These are phyloP conservation scores for Fomitiporia mediterranea DNA, from an alignment of 1,284 basidiomycete species.

Conservation along the genomic window DNA sequence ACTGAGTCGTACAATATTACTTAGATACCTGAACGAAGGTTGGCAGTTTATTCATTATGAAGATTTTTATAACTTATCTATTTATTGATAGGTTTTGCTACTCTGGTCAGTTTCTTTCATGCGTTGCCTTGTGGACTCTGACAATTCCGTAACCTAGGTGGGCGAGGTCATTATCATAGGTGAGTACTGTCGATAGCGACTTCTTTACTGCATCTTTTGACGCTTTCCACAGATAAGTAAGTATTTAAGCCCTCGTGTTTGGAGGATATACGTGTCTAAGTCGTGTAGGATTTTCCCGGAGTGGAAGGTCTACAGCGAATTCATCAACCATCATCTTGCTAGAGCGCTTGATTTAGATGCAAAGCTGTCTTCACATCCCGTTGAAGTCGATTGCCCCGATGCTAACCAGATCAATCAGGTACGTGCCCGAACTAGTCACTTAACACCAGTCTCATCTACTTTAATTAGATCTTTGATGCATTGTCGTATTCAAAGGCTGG, in stretches of 20 bases:
- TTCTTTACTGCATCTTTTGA: neutral
- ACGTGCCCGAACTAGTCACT: neutral
- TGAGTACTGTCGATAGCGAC: constrained; percentile 37
- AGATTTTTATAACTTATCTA: constrained; percentile 21
- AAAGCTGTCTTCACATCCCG: constrained; percentile 90
- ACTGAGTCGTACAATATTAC: neutral
- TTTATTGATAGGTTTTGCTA: constrained; percentile 78
- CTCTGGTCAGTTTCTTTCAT: constrained; percentile 45
- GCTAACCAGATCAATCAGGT: constrained; percentile 83
- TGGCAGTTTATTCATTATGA: constrained; percentile 2
- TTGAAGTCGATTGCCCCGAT: constrained; percentile 90
- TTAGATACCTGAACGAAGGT: constrained; percentile 75
- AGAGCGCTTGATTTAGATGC: constrained; percentile 80
- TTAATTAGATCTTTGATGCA: constrained; percentile 72
- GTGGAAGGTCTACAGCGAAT: constrained; percentile 69
- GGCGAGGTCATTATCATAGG: constrained; percentile 90
- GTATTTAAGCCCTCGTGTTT: constrained; percentile 17
- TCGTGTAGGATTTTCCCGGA: constrained; percentile 63
- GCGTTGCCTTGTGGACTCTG: neutral
- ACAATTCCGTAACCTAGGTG: no score
- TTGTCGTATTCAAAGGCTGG: constrained; percentile 87
- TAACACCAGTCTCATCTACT: neutral
- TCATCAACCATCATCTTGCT: constrained; percentile 59
- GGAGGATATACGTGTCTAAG: constrained; percentile 6
- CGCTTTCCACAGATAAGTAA: constrained; percentile 43